Evolutionary conservation across 805 yeast species (phyloP).

Genomic region (Candida easanensis): DNA sequence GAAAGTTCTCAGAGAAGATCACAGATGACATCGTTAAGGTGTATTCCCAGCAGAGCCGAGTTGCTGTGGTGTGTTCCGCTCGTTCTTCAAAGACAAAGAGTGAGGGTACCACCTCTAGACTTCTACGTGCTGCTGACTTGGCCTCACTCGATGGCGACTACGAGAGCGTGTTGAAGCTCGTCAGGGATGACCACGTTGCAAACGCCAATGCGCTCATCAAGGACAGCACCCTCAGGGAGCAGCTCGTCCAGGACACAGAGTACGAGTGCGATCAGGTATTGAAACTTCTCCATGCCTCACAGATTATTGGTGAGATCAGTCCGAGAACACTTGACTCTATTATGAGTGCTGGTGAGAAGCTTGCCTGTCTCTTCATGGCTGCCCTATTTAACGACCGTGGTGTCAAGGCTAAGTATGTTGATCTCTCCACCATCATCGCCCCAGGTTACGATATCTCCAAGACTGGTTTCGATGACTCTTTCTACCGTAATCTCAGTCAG

Average conservation of each 20-base stretch:
- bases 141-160: slow-evolving; percentile 64
- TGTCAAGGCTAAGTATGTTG: slow-evolving; percentile 73
- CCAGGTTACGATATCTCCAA: slow-evolving; percentile 49
- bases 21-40: slow-evolving; percentile 79
- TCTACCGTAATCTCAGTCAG: slow-evolving; percentile 55
- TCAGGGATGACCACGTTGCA: slow-evolving; percentile 72
- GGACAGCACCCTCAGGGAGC: slow-evolving; percentile 41
- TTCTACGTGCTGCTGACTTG: slow-evolving; percentile 78
- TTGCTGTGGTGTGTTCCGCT: slow-evolving; percentile 96
- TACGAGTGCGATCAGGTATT: slow-evolving; percentile 65
- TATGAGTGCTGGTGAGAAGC: slow-evolving; percentile 92
- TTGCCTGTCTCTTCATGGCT: slow-evolving; percentile 87
- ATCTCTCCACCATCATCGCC: slow-evolving; percentile 71
- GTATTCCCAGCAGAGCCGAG: slow-evolving; percentile 57
- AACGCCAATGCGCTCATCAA: slow-evolving; percentile 63
- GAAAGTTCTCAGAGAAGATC: slow-evolving; percentile 85
- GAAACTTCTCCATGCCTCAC: slow-evolving; percentile 79
- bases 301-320: slow-evolving; percentile 87
- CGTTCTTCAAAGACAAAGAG: slow-evolving; percentile 87
- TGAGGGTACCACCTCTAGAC: slow-evolving; percentile 92
- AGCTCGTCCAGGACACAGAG: slow-evolving; percentile 57
- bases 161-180: slow-evolving; percentile 54
- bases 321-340: slow-evolving; percentile 85
- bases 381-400: slow-evolving; percentile 81
- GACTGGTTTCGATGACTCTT: slow-evolving; percentile 62